phyloP scores from a whole-genome alignment of 257 asterid species.

The Nicotiana knightiana region DNA sequence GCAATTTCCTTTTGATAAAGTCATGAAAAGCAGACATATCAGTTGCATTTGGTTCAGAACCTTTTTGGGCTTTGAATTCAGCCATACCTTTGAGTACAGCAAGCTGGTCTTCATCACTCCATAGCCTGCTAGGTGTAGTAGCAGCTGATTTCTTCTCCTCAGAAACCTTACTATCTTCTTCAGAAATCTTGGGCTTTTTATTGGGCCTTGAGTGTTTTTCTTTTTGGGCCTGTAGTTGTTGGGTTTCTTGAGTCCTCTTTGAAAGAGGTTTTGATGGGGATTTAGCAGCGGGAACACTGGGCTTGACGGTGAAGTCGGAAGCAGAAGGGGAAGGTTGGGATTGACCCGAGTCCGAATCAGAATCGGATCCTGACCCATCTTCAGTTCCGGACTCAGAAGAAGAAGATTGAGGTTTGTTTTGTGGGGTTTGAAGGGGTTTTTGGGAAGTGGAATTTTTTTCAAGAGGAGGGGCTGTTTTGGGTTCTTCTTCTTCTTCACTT shows the following conservation, averaged over 20 bases:
- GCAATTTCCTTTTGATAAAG: conserved; percentile 32
- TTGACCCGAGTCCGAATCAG: conserved; percentile 28
- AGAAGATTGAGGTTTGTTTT: conserved; percentile 5
- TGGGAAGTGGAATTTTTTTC: neutral
- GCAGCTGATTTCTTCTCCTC: conserved; percentile 16
- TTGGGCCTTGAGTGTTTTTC: neutral
- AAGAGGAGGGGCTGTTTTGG: neutral
- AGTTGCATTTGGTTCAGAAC: conserved; percentile 19
- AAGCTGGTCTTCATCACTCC: conserved; percentile 52
- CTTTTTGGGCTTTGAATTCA: conserved; percentile 32
- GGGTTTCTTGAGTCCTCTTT: conserved; percentile 8
- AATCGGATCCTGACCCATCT: conserved; percentile 15
- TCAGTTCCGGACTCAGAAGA: neutral
- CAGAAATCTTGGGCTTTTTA: conserved; percentile 23
- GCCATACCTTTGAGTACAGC: conserved; percentile 42
- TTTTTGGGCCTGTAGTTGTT: neutral
- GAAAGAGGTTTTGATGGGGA: conserved; percentile 17
- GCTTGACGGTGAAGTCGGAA: conserved; percentile 36
- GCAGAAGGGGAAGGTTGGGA: conserved; percentile 30
- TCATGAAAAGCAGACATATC: conserved; percentile 39
- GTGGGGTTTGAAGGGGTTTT: neutral
- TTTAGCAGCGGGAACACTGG: conserved; percentile 4
- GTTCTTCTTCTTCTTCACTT: conserved; percentile 10
- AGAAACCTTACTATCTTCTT: neutral
- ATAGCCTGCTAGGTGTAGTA: conserved; percentile 27